Base-by-base conservation (phyloP, 257 asterid species). In the Solanum corneliomulleri region DNA sequence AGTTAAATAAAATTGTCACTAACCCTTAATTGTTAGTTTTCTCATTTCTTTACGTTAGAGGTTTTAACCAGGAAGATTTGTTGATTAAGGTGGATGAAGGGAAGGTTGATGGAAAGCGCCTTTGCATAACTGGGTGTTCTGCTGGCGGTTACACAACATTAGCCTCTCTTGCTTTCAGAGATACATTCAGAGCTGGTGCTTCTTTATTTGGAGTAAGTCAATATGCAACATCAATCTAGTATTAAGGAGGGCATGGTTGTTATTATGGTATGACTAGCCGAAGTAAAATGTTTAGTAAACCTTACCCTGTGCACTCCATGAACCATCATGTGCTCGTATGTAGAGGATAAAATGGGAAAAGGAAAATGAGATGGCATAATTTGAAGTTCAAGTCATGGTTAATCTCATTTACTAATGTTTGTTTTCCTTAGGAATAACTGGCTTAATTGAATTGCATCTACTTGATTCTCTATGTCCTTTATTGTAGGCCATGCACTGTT, bases 101-200 rank as follows among this genome's bases (percentile, higher is more conserved):
- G 88, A 95, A 93, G 89, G 98, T 93, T 74, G 99, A 97, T 86
- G 93, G 94, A 27, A 91, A 93, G 85, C 93, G 98, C 82, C 90
- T 97, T 80, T 97, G 99, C 88, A 95, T 97, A 83, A 92, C 96
- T 18, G 98, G 99, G 82, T 98, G 98, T 87, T 97, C 99, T 91
- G 98, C 99, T 76, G 99, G 99, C 87, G 99, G 98, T 72, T 97
- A 94, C 93, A 95, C 99, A 84, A 95, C 99, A 88, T 88, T 97
- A 70, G 98, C 98, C 56, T 94, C 98, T 45, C 98, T 95, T 89
- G 98, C 97, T 81, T 97, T 97, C 91, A 91, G 93, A 85, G 93
- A 95, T 84, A 91, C 89, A 25, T 97, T 97, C 85, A 95, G 91
- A 91, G 99, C 99, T 69, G 98, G 99, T 23, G 94, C 98, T 86